phyloP scores from a whole-genome alignment of 2,329 filamentous ascomycete species.

The Rhynchosporium graminicola region DNA sequence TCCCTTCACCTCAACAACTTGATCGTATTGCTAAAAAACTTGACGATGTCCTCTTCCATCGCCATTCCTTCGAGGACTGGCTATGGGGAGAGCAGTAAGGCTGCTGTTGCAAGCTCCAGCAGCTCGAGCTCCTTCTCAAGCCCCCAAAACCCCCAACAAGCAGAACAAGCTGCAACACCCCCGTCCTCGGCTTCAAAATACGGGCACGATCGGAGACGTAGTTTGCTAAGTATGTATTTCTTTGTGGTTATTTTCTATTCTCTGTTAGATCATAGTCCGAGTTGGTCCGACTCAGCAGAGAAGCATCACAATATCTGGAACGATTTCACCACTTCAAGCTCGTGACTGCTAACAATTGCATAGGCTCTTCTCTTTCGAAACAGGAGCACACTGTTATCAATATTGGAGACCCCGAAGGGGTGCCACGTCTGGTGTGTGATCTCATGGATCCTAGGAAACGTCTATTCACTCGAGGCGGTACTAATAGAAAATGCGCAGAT shows the following conservation, averaged over 20 bases:
- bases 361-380: conserved; percentile 71
- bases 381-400: conserved; percentile 81
- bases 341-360: conserved; percentile 37
- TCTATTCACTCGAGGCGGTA: conserved; percentile 17
- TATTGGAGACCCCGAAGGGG: conserved; percentile 72
- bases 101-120: conserved; percentile 42
- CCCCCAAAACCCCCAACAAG: conserved; percentile 50
- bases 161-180: conserved; percentile 46
- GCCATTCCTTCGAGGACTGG: conserved; percentile 58
- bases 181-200: conserved; percentile 43
- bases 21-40: conserved; percentile 17
- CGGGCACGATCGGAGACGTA: conserved; percentile 58
- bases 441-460: conserved; percentile 5
- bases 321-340: not conserved
- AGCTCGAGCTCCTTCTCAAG: conserved; percentile 61
- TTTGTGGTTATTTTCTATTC: conserved; percentile 18
- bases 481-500: conserved; percentile 53
- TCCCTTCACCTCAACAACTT: conserved; percentile 5
- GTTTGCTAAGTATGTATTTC: conserved; percentile 57
- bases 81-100: conserved; percentile 46
- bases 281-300: conserved; percentile 9
- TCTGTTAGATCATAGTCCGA: conserved; percentile 6
- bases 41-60: conserved; percentile 65
- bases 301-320: conserved; percentile 9
- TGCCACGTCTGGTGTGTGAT: conserved; percentile 66